Conservation (phyloP, 2,329 filamentous ascomycete species). For the Emergomyces pasteurianus region DNA sequence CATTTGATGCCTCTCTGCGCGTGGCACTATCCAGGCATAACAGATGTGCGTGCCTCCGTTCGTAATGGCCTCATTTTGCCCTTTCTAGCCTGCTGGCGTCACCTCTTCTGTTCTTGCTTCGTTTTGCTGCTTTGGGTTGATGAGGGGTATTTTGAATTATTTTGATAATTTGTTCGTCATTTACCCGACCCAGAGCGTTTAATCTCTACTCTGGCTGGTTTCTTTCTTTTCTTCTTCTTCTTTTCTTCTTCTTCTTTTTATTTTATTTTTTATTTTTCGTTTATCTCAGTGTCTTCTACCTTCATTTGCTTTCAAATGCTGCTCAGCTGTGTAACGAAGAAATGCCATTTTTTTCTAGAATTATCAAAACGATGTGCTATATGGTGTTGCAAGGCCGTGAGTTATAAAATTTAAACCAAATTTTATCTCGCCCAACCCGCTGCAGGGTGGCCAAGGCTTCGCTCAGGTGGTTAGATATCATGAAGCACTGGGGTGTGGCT, state of each 20-base stretch:
- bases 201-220: background rate
- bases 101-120: background rate
- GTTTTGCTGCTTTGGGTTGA: background rate
- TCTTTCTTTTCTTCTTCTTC: background rate
- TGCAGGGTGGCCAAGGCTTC: no score
- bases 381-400: background rate
- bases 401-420: background rate
- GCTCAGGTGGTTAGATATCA: no score
- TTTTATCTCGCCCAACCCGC: background rate
- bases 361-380: background rate
- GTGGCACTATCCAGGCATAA: background rate
- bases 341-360: background rate
- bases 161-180: background rate
- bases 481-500: no score
- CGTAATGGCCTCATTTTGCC: background rate
- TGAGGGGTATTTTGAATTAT: background rate
- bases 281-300: background rate
- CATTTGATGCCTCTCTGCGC: background rate
- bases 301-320: background rate
- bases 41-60: background rate
- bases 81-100: background rate
- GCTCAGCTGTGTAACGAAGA: background rate
- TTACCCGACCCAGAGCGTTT: background rate
- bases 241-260: no score
- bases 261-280: no score